Evolutionary conservation across 176 grass and related monocot species (phyloP).

Genomic region (Echinochloa phyllopogon): DNA sequence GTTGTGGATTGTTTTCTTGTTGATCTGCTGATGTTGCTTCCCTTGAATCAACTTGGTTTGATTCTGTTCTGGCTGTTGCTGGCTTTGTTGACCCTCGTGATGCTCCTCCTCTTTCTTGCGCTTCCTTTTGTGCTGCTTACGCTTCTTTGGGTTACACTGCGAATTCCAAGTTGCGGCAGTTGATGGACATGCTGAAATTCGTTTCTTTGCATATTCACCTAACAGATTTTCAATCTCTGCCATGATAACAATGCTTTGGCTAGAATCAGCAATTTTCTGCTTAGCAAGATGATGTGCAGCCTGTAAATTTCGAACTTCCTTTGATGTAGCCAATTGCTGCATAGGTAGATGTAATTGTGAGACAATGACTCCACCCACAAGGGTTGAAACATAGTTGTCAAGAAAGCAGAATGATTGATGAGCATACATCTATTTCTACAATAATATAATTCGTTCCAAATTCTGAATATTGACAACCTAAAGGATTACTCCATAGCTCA

Average conservation of each 20-base stretch:
- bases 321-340: constrained; percentile 38
- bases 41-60: constrained; percentile 3
- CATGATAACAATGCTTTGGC: constrained; percentile 20
- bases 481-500: too few relatives aligned
- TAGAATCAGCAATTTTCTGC: constrained; percentile 37
- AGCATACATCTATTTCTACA: background rate
- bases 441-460: background rate
- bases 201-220: background rate
- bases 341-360: background rate
- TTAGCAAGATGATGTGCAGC: constrained; percentile 32
- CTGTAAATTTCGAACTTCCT: constrained; percentile 27
- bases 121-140: constrained; percentile 34
- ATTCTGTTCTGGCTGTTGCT: background rate
- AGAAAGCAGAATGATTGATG: background rate
- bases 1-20: too few relatives aligned
- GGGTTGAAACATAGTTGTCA: background rate
- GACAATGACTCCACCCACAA: background rate
- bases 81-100: background rate
- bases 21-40: background rate
- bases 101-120: constrained; percentile 34
- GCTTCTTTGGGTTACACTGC: background rate
- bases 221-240: constrained; percentile 44
- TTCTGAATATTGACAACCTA: background rate
- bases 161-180: too few relatives aligned
- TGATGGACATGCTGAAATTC: too few relatives aligned